A percentile compares a stretch with the other conserved stretches of the same genome.
phyloP scores from a whole-genome alignment of 108 stramenopile species.

The Schizochytrium sp. region DNA sequence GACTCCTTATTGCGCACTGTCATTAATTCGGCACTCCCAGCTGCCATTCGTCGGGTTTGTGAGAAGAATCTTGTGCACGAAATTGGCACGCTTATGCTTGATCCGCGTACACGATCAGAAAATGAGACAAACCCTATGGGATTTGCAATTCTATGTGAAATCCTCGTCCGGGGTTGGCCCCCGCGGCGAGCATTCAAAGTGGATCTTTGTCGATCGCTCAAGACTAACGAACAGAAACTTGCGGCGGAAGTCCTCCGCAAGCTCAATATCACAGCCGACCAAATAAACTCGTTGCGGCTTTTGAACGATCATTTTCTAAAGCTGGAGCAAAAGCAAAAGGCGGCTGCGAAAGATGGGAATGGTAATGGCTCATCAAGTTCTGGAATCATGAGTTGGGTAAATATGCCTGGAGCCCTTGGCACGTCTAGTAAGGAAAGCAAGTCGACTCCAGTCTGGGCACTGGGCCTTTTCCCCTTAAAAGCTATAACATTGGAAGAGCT shows the following conservation, averaged over 20 bases:
- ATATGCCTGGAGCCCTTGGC: not conserved
- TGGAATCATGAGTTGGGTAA: not conserved
- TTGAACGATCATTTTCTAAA: not conserved
- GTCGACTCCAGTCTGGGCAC: not conserved
- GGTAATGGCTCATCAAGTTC: not conserved
- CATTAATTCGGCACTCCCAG: conserved; percentile 14
- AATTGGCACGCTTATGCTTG: conserved; percentile 42
- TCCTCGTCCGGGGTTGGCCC: conserved; percentile 17
- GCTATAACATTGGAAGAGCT: conserved; percentile 23
- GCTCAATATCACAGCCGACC: conserved; percentile 19
- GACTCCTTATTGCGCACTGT: conserved; percentile 32
- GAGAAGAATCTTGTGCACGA: conserved; percentile 30
- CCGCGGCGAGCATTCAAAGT: conserved; percentile 5
- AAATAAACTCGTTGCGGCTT: not conserved
- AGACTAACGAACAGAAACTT: conserved; percentile 40
- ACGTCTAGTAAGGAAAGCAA: not conserved
- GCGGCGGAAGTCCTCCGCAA: not conserved
- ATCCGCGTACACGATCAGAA: not conserved
- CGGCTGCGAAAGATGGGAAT: not conserved
- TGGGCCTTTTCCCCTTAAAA: not conserved
- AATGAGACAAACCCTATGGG: conserved; percentile 12
- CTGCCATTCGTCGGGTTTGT: not conserved
- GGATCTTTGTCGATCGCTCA: not conserved
- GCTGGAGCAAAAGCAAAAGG: not conserved
- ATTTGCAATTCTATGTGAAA: not conserved